Percentiles rank a stretch among this genome's conserved stretches.
phyloP scores from a whole-genome alignment of 163 green algal genomes.

The Chloromonas sp. region DNA sequence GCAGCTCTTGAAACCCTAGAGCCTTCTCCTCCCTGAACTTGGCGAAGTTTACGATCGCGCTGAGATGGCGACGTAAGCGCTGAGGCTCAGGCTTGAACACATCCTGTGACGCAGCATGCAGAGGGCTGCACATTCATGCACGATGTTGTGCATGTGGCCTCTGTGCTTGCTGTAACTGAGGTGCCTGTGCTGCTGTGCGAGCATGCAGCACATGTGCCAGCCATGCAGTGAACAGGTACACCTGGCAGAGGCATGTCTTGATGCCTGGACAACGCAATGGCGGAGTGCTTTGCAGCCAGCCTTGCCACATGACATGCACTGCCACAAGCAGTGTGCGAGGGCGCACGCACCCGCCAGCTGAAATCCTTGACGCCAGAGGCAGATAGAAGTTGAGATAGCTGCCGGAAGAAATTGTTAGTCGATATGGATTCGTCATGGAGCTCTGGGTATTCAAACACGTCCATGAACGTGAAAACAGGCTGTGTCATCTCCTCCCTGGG shows the following conservation, averaged over 20 bases:
- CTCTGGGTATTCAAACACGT: constrained; percentile 85
- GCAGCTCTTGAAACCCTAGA: constrained; percentile 17
- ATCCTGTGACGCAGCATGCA: constrained; percentile 50
- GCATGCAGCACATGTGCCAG: too few species aligned
- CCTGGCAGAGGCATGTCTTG: too few species aligned
- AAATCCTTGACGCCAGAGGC: constrained; percentile 81
- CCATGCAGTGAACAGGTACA: too few species aligned
- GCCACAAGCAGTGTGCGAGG: too few species aligned
- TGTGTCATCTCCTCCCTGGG: constrained; percentile 85
- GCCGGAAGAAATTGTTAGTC: constrained; percentile 67
- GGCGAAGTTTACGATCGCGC: constrained; percentile 90
- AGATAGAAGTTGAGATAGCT: constrained; percentile 63
- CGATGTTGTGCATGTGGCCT: too few species aligned
- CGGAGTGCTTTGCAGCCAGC: too few species aligned
- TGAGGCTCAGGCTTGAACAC: constrained; percentile 80
- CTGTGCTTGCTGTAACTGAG: too few species aligned
- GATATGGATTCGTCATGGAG: constrained; percentile 92
- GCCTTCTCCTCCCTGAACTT: constrained; percentile 91
- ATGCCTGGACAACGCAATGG: too few species aligned
- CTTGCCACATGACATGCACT: too few species aligned
- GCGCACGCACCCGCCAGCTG: constrained; percentile 48
- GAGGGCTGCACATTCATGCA: too few species aligned
- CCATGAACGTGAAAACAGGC: constrained; percentile 77
- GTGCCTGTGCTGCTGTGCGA: too few species aligned
- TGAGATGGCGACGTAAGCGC: constrained; percentile 71